Base-by-base conservation (phyloP, 345 rosid genomes). In the Brassica juncea region DNA sequence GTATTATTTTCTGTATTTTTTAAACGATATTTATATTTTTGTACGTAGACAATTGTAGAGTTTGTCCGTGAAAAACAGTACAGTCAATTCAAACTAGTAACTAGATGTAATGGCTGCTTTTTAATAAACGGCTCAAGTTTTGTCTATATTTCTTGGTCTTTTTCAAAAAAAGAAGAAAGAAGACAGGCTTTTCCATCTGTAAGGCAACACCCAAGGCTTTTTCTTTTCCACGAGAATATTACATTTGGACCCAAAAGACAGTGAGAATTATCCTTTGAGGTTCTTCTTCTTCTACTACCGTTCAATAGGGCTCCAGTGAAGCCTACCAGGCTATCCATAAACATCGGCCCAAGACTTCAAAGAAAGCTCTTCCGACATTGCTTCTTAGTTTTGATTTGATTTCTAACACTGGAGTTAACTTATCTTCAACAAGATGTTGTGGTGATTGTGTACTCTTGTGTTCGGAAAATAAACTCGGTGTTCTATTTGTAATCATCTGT, bases 271-370 rank as follows among this genome's bases (percentile, higher is more conserved):
- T 88, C 79, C 86, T 90, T 90, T 3, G 84, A 87, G 80, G 68
- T 80, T 84, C 81, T 88, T 86, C 93, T 86, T 80, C 94, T 86
- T 78, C 88, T 86, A 30, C 39, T 34, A 6, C 88, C 86, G 73
- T 84, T 91, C 34, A 31, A 31, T 4, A 31, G 34, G 34, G 34
- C 39, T 34, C 39, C 39, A 34, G 8, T 34, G 39, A 34, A 34
- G 39, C 34, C 34, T 31, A 31, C 34, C 34, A 31, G 34, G 34
- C 4, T 5, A 31, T 31, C 34, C 34, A 31, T 31, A 31, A 31
- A 31, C 34, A 31, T 0, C 5, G 34, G 34, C 34, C 34, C 5
- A 31, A 31, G 34, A 31, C 4, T 31, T 31, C 5, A 31, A 31
- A 31, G 52, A 44, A 44, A 11, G 15, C 2, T 12, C 52, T 42